These are phyloP conservation scores for Podosphaera xanthii DNA, from an alignment of 2,329 filamentous ascomycete species.

Conservation along the genomic window DNA sequence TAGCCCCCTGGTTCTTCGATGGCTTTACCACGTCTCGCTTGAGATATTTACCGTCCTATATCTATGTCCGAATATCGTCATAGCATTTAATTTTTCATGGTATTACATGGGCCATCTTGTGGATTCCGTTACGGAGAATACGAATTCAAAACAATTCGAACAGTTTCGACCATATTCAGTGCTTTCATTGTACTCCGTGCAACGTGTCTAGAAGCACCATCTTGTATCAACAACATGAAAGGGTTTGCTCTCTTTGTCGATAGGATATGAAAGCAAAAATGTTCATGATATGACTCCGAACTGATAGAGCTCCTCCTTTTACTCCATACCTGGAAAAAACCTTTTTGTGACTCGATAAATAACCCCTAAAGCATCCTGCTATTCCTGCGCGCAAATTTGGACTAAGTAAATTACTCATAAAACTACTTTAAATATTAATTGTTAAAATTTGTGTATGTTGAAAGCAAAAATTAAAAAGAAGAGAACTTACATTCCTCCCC, in stretches of 20 bases:
- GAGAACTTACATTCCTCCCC: neutral
- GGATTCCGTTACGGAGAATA: neutral
- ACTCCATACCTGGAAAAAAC: neutral
- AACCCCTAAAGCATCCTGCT: neutral
- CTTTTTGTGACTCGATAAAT: neutral
- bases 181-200: neutral
- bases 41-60: neutral
- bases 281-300: neutral
- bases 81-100: neutral
- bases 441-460: neutral
- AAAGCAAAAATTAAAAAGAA: neutral
- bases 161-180: neutral
- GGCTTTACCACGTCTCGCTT: neutral
- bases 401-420: neutral
- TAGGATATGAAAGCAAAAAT: neutral
- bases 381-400: neutral
- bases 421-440: neutral
- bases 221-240: neutral
- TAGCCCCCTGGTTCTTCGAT: neutral
- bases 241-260: neutral
- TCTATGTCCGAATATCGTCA: neutral
- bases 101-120: neutral
- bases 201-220: neutral
- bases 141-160: neutral
- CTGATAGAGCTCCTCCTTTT: neutral